Base-by-base conservation (phyloP, 2,329 filamentous ascomycete species). In the Xylariaceae sp. region DNA sequence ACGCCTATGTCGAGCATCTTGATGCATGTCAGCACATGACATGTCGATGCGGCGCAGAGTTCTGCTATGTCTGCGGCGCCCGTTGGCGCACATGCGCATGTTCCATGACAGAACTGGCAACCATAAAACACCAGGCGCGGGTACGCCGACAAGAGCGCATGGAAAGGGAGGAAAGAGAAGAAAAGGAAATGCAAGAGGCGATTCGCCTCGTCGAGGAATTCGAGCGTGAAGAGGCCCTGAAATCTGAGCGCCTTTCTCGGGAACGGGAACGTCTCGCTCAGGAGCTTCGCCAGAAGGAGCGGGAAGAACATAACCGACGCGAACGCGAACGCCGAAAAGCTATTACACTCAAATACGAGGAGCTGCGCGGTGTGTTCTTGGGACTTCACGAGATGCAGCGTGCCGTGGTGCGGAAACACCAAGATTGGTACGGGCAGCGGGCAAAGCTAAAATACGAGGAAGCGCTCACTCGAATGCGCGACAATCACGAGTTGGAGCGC, bases 1-100 rank as follows among this genome's bases (percentile, higher is more conserved):
- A 79, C 53, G 82, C 86, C 5, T 78, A 90, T 67, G 88, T 95
- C 34, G 90, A 95, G 74, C 83, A 93, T 61, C 83, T 83, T 61
- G 84, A 88, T 66, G 90, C 89, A 3, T 95, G 90, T 73, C 89
- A 92, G 73, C 90, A 94, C 59, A 95, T 95, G 86, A 93, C 86
- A 3, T 95, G 90, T 66, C 84, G 88, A 44, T 96, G 91, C 71
- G 87, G 84, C 44, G 87, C 88, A 7, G 79, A 94, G 68, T 95
- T 95, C 73, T 95, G 91, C 77, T 94, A 93, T 75, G 82, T 92
- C 2, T 95, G 90, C 72, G 85, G 85, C 4, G 72, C 75, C 23
- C 80, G 78, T 57, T 95, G 90, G 91, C 83, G 85, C 65, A 89
- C 86, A 0, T 94, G 90, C 69, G 74, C 73, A 1, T 94, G 90